Conservation (phyloP, 495 filamentous ascomycete species). For the Rhypophila decipiens region DNA sequence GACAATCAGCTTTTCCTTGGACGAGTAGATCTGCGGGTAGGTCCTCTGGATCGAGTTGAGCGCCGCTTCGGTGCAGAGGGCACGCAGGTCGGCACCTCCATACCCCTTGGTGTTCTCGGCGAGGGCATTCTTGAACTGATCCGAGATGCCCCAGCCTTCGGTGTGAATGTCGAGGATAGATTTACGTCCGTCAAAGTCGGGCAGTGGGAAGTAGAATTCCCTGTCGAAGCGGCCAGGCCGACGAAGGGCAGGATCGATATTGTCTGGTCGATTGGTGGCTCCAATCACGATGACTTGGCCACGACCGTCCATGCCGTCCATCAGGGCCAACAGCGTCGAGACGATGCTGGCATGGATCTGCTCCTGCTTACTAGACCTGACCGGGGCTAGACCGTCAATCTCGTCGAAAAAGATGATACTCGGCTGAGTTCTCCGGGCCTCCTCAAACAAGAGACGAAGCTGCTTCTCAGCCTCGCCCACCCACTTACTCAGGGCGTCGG, state of each 20-base stretch:
- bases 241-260: slow-evolving; percentile 89
- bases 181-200: slow-evolving; percentile 68
- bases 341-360: slow-evolving; percentile 98
- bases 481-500: slow-evolving; percentile 96
- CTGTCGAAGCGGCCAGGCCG: slow-evolving; percentile 92
- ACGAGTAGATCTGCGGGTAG: slow-evolving; percentile 93
- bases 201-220: slow-evolving; percentile 96
- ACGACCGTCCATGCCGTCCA: slow-evolving; percentile 99
- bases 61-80: slow-evolving; percentile 94
- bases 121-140: slow-evolving; percentile 72
- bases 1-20: slow-evolving; percentile 82
- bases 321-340: slow-evolving; percentile 86
- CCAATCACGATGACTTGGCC: slow-evolving; percentile 98
- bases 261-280: slow-evolving; percentile 94
- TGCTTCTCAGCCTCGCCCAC: slow-evolving; percentile 97
- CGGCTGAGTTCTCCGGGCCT: slow-evolving; percentile 88
- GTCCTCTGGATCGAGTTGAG: slow-evolving; percentile 94
- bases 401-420: slow-evolving; percentile 99
- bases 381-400: slow-evolving; percentile 92
- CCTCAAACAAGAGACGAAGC: slow-evolving; percentile 86
- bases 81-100: slow-evolving; percentile 88
- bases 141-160: slow-evolving; percentile 79
- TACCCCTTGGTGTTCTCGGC: slow-evolving; percentile 91
- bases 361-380: slow-evolving; percentile 94
- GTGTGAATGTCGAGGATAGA: slow-evolving; percentile 94